These are phyloP conservation scores for Claviceps monticola DNA, from an alignment of 2,329 filamentous ascomycete genomes.

Conservation along the genomic window DNA sequence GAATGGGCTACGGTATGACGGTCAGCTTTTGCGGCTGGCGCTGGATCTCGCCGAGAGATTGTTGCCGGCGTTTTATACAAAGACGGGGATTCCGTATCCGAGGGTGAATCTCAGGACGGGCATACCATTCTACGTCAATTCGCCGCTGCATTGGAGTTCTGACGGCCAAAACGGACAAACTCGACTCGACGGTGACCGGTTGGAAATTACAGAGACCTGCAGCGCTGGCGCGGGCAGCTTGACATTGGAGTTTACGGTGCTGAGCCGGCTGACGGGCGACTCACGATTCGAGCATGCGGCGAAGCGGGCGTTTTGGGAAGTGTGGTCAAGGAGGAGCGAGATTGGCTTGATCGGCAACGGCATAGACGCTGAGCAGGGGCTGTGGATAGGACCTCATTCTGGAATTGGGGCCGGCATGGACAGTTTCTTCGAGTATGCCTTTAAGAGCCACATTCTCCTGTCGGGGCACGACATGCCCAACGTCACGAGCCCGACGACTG, in stretches of 20 bases:
- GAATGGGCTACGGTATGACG: slow-evolving; percentile 70
- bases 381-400: slow-evolving; percentile 80
- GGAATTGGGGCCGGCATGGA: slow-evolving; percentile 94
- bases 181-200: slow-evolving; percentile 21
- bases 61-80: slow-evolving; percentile 81
- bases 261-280: slow-evolving; percentile 80
- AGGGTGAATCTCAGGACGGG: slow-evolving; percentile 83
- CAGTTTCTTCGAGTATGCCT: slow-evolving; percentile 95
- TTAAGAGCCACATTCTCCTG: slow-evolving; percentile 85
- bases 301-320: slow-evolving; percentile 90
- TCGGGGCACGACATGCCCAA: slow-evolving; percentile 57
- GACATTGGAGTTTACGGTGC: slow-evolving; percentile 80
- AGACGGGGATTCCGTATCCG: slow-evolving; percentile 86
- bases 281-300: slow-evolving; percentile 76
- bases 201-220: slow-evolving; percentile 88
- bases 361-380: slow-evolving; percentile 79
- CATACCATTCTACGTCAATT: slow-evolving; percentile 84
- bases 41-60: slow-evolving; percentile 72
- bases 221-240: slow-evolving; percentile 93
- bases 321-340: slow-evolving; percentile 78
- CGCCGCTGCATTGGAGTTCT: slow-evolving; percentile 53
- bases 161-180: slow-evolving; percentile 18
- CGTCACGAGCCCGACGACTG: slow-evolving; percentile 20
- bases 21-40: slow-evolving; percentile 80
- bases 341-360: slow-evolving; percentile 83